phyloP scores from a whole-genome alignment of 2,329 filamentous ascomycete species.

The Mollisiaceae sp. region DNA sequence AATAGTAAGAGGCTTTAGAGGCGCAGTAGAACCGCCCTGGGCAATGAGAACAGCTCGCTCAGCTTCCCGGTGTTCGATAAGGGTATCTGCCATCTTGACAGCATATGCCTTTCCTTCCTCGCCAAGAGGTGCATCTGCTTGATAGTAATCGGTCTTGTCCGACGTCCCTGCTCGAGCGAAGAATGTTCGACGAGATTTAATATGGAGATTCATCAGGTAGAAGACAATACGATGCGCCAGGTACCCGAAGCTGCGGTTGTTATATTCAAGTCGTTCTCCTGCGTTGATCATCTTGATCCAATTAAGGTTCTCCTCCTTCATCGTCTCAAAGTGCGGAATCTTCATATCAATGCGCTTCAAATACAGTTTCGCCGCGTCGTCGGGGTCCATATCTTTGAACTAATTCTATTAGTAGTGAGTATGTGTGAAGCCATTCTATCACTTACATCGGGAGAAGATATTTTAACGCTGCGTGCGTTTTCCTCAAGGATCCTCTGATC shows the following conservation, averaged over 20 bases:
- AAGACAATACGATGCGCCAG: constrained; percentile 97
- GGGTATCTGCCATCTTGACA: constrained; percentile 80
- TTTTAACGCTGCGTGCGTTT: constrained; percentile 97
- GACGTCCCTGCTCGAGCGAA: constrained; percentile 89
- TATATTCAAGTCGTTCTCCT: constrained; percentile 89
- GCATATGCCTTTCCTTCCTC: constrained; percentile 82
- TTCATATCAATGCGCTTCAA: constrained; percentile 87
- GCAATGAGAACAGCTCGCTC: constrained; percentile 74
- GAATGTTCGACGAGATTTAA: constrained; percentile 92
- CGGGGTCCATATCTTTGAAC: constrained; percentile 90
- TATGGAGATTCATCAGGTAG: constrained; percentile 96
- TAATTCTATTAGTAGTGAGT: constrained; percentile 44
- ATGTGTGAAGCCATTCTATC: neutral
- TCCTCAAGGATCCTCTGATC: constrained; percentile 94
- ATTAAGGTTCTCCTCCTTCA: constrained; percentile 92
- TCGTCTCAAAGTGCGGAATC: constrained; percentile 95
- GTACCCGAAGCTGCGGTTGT: constrained; percentile 96
- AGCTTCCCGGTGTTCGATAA: constrained; percentile 82
- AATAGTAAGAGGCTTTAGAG: constrained; percentile 80
- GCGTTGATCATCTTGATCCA: constrained; percentile 99
- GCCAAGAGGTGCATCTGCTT: constrained; percentile 84
- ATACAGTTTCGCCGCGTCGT: constrained; percentile 92
- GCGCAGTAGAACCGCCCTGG: constrained; percentile 68
- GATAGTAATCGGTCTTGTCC: constrained; percentile 88
- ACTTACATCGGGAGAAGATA: constrained; percentile 89